A percentile compares a stretch with the other conserved stretches of the same genome.
phyloP scores from a whole-genome alignment of 2,329 filamentous ascomycete species.

The Colletotrichum aenigma region DNA sequence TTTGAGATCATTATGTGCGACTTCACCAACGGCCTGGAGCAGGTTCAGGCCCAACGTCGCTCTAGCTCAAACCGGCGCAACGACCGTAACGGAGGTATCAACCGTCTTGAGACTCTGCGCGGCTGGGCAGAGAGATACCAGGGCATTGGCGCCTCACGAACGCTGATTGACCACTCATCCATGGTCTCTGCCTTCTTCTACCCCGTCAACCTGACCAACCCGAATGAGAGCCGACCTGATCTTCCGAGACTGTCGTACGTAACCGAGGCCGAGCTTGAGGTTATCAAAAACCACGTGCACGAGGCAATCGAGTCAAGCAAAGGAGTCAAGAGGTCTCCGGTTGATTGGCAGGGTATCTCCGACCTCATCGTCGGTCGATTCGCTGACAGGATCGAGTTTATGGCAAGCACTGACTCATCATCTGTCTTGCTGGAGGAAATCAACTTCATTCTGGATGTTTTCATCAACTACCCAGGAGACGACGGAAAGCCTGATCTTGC shows the following conservation, averaged over 20 bases:
- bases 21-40: constrained; percentile 46
- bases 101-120: constrained; percentile 33
- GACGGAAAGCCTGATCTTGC: constrained; percentile 32
- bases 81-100: constrained; percentile 23
- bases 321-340: constrained; percentile 7
- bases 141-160: constrained; percentile 35
- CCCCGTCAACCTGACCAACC: constrained; percentile 42
- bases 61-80: not conserved
- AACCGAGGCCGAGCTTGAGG: constrained; percentile 30
- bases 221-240: constrained; percentile 29
- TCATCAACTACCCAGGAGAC: constrained; percentile 38
- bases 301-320: constrained; percentile 37
- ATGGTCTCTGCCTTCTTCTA: constrained; percentile 48
- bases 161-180: constrained; percentile 40
- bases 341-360: constrained; percentile 65
- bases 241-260: constrained; percentile 36
- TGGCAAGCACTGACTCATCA: constrained; percentile 28
- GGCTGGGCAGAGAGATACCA: constrained; percentile 37
- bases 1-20: constrained; percentile 69
- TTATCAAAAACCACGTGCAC: constrained; percentile 48
- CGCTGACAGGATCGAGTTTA: constrained; percentile 49
- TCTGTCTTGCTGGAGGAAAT: constrained; percentile 26
- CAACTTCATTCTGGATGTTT: constrained; percentile 37
- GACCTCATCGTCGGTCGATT: constrained; percentile 68
- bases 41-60: constrained; percentile 27